Evolutionary conservation across 2,329 filamentous ascomycete genomes (phyloP).

Genomic region (Diplodia intermedia): DNA sequence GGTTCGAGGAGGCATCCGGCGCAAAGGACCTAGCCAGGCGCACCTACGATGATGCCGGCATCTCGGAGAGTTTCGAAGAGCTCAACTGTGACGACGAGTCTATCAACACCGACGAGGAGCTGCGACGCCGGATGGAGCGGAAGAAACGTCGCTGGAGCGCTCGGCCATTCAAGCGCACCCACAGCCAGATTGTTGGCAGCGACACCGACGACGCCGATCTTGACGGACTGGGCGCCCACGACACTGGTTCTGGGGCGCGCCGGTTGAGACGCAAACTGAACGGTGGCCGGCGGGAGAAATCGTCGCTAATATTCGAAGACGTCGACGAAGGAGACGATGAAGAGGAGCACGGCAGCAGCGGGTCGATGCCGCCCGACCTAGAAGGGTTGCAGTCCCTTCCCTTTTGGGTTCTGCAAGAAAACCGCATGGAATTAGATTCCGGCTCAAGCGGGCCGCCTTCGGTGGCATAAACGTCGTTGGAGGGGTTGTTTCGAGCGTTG

Average conservation of each 20-base stretch:
- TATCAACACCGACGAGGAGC: slow-evolving; percentile 39
- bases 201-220: slow-evolving; percentile 54
- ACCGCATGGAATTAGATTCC: slow-evolving; percentile 37
- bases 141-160: slow-evolving; percentile 53
- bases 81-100: slow-evolving; percentile 48
- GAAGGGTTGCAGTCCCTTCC: slow-evolving; percentile 49
- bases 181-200: slow-evolving; percentile 55
- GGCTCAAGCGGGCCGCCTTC: slow-evolving; percentile 19
- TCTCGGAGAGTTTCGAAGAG: slow-evolving; percentile 45
- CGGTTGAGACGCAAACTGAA: slow-evolving; percentile 53
- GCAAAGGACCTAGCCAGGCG: slow-evolving; percentile 40
- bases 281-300: slow-evolving; percentile 46
- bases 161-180: slow-evolving; percentile 54
- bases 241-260: slow-evolving; percentile 48
- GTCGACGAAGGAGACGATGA: slow-evolving; percentile 47
- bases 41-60: slow-evolving; percentile 41
- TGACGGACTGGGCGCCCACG: slow-evolving; percentile 49
- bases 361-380: slow-evolving; percentile 46
- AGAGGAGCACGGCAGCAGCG: slow-evolving; percentile 40
- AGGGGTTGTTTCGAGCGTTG: not conserved
- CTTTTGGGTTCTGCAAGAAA: slow-evolving; percentile 43
- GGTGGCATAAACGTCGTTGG: slow-evolving; percentile 1
- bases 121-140: slow-evolving; percentile 13
- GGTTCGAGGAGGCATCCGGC: slow-evolving; percentile 52
- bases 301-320: slow-evolving; percentile 50